Evolutionary conservation across 495 filamentous ascomycete species (phyloP).

Genomic region (Penicillium egyptiacum): DNA sequence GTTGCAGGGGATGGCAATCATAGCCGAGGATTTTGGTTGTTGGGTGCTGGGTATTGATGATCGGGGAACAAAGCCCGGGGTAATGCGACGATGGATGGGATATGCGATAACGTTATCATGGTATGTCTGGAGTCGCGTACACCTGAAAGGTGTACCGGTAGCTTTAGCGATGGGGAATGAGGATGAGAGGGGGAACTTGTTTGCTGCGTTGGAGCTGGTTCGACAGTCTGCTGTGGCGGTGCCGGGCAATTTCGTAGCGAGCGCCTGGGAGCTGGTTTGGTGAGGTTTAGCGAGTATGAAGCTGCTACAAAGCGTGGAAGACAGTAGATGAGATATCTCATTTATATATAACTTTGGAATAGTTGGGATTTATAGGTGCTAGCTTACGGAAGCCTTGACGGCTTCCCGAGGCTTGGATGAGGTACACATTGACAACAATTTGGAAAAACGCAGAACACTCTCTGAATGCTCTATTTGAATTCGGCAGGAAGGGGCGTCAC

Average conservation of each 20-base stretch:
- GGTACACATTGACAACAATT: neutral
- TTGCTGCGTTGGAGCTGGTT: neutral
- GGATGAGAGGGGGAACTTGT: neutral
- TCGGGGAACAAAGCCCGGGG: no score
- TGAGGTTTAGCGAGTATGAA: neutral
- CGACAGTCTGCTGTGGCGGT: neutral
- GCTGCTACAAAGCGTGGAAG: neutral
- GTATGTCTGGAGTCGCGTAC: no score
- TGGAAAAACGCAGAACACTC: neutral
- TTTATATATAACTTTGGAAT: neutral
- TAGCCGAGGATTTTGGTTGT: no score
- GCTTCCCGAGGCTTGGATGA: neutral
- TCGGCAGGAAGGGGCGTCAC: neutral
- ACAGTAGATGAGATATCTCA: neutral
- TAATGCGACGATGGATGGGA: no score
- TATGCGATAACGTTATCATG: no score
- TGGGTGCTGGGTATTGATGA: no score
- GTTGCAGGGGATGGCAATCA: no score
- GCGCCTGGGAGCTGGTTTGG: neutral
- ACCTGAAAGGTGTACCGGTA: no score
- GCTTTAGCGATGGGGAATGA: neutral
- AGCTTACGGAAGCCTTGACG: neutral
- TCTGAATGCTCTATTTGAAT: neutral
- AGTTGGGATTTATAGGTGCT: neutral
- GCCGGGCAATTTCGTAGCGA: neutral